phyloP scores from a whole-genome alignment of 805 yeast species.

The Metschnikowia colocasiae region DNA sequence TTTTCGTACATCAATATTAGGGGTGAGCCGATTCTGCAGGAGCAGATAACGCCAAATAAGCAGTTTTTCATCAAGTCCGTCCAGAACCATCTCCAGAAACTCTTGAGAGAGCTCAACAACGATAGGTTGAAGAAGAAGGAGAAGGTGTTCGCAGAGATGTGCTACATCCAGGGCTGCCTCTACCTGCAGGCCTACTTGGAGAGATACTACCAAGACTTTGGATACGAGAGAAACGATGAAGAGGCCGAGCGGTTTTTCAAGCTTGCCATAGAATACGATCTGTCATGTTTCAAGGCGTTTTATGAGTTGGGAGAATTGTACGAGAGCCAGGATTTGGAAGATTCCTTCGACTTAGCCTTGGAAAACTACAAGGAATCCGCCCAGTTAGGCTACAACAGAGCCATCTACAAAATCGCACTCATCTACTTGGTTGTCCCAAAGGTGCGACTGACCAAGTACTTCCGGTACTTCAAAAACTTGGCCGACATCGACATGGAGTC shows the following conservation, averaged over 20 bases:
- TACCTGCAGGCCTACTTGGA: slow-evolving; percentile 32
- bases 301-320: slow-evolving; percentile 39
- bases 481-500: slow-evolving; percentile 35
- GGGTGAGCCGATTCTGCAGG: slow-evolving; percentile 35
- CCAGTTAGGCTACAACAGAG: slow-evolving; percentile 40
- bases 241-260: slow-evolving; percentile 31
- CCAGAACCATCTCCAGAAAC: slow-evolving; percentile 34
- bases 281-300: slow-evolving; percentile 30
- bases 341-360: slow-evolving; percentile 31
- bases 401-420: slow-evolving; percentile 41
- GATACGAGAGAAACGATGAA: slow-evolving; percentile 26
- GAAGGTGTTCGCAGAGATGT: slow-evolving; percentile 29
- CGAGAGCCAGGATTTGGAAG: slow-evolving; percentile 30
- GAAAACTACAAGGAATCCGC: slow-evolving; percentile 36
- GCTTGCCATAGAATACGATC: slow-evolving; percentile 30
- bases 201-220: slow-evolving; percentile 35
- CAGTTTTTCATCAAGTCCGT: slow-evolving; percentile 36
- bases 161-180: slow-evolving; percentile 36
- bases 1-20: slow-evolving; percentile 41
- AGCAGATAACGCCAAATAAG: slow-evolving; percentile 30
- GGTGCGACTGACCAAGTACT: slow-evolving; percentile 32
- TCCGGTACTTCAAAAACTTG: slow-evolving; percentile 34
- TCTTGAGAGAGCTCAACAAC: slow-evolving; percentile 30
- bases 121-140: slow-evolving; percentile 12
- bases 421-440: slow-evolving; percentile 33